Evolutionary conservation across 768 basidiomycete genomes (phyloP).

Genomic region (Sutorius australiensis): DNA sequence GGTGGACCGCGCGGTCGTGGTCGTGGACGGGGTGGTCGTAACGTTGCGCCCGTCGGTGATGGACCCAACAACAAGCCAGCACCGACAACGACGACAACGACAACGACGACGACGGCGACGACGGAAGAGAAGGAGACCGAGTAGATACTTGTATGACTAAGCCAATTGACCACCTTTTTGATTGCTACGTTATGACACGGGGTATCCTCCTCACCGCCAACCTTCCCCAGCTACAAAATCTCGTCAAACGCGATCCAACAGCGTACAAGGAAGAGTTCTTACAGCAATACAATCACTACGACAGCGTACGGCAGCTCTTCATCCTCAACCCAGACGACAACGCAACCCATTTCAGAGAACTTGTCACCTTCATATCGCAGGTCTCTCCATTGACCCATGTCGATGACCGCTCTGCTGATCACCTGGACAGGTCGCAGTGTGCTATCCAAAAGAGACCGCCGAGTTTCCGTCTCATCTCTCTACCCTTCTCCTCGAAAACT

Average conservation of each 20-base stretch:
- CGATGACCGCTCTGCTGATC: not conserved
- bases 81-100: not conserved
- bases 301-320: constrained; percentile 83
- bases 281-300: constrained; percentile 96
- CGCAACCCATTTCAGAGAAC: constrained; percentile 77
- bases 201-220: constrained; percentile 69
- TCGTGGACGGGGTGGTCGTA: constrained; percentile 32
- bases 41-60: not conserved
- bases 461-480: constrained; percentile 82
- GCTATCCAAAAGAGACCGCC: constrained; percentile 89
- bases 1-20: constrained; percentile 36
- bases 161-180: not conserved
- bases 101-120: constrained; percentile 1
- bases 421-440: constrained; percentile 40
- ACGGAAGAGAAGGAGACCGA: not conserved
- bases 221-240: constrained; percentile 92
- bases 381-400: not conserved
- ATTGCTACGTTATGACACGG: constrained; percentile 1
- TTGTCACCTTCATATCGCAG: constrained; percentile 89
- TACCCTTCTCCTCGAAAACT: constrained; percentile 72
- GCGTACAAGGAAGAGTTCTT: constrained; percentile 94
- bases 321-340: constrained; percentile 80
- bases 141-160: constrained; percentile 18
- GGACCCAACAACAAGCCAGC: not conserved
- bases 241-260: constrained; percentile 90